Evolutionary conservation across 2,329 filamentous ascomycete genomes (phyloP), one percentile per base, ranked within the genome.

Genomic region (Hypomyces perniciosus): DNA sequence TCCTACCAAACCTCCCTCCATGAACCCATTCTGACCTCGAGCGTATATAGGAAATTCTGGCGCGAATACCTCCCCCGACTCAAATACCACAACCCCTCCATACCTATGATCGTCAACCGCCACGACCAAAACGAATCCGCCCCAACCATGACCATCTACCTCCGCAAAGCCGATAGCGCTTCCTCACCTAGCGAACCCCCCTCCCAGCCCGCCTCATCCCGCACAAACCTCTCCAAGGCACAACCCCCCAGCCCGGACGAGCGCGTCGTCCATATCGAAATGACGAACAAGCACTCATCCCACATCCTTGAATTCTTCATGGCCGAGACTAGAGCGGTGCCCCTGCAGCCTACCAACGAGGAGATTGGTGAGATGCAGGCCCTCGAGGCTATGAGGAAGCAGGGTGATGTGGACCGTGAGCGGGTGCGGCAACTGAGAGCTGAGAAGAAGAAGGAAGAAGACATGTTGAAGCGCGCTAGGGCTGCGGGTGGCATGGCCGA

Each of bases 21-120:
- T 37, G 53, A 68, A 67, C 35, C 20, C 12, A 27, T n/a, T 8
- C 34, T 47, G 33, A 29, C n/a, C 26, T 43, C 27, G 39, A n/a
- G 6, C 12, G 38, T 28, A 8, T 13, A 33, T 20, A 95, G 91
- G 63, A 89, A 89, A 73, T 96, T 99, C 79, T 96, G 90, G 88
- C 83, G 80, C 57, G 76, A 84, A 54, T 86, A 84, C 65, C 83
- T 97, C 44, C 88, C 89, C 26, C 83, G 89, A 51, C 77, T 99
- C 59, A 96, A 99, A 77, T 99, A 85, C 74, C 86, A 95, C 77
- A 99, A 99, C 68, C 93, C 93, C 1, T 73, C 83, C 9, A 69
- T 96, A 42, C 82, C 86, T 40, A 95, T 97, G 79, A 84, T 88
- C 53, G 81, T 96, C 61, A 85, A 86, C 68, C 86, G 88, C 53